Evolutionary conservation across 495 filamentous ascomycete species (phyloP).

Genomic region (Trichoderma erinaceum): DNA sequence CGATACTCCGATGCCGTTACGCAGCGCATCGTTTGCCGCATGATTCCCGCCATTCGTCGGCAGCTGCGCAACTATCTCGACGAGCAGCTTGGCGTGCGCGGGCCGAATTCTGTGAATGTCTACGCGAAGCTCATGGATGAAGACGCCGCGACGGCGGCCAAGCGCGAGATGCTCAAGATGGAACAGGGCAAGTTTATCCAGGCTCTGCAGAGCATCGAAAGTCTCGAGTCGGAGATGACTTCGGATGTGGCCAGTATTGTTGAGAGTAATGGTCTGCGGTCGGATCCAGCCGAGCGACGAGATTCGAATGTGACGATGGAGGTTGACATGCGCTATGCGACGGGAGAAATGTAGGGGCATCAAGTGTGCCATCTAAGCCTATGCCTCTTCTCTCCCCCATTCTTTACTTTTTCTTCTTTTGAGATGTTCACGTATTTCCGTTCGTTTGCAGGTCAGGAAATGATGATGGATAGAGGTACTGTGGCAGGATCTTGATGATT

Average conservation of each 20-base stretch:
- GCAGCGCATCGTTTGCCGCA: slow-evolving; percentile 39
- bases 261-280: slow-evolving; percentile 34
- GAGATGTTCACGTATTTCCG: not conserved
- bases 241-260: slow-evolving; percentile 27
- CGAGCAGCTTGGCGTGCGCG: slow-evolving; percentile 30
- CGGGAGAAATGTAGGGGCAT: not conserved
- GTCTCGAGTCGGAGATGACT: slow-evolving; percentile 21
- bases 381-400: not conserved
- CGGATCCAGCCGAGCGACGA: not conserved
- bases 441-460: not conserved
- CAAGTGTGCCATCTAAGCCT: not conserved
- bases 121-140: slow-evolving; percentile 41
- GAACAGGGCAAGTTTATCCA: slow-evolving; percentile 36
- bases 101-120: slow-evolving; percentile 19
- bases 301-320: slow-evolving; percentile 5
- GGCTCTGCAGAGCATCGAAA: slow-evolving; percentile 38
- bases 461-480: not conserved
- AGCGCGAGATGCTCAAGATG: slow-evolving; percentile 28
- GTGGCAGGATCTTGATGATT: not conserved
- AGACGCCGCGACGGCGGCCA: slow-evolving; percentile 31
- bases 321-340: not conserved
- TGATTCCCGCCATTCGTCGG: slow-evolving; percentile 32
- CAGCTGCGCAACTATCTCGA: slow-evolving; percentile 32
- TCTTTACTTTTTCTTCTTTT: not conserved
- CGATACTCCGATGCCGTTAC: slow-evolving; percentile 46